Evolutionary conservation across 2,329 filamentous ascomycete species (phyloP).

Genomic region (Berkeleyomyces basicola): DNA sequence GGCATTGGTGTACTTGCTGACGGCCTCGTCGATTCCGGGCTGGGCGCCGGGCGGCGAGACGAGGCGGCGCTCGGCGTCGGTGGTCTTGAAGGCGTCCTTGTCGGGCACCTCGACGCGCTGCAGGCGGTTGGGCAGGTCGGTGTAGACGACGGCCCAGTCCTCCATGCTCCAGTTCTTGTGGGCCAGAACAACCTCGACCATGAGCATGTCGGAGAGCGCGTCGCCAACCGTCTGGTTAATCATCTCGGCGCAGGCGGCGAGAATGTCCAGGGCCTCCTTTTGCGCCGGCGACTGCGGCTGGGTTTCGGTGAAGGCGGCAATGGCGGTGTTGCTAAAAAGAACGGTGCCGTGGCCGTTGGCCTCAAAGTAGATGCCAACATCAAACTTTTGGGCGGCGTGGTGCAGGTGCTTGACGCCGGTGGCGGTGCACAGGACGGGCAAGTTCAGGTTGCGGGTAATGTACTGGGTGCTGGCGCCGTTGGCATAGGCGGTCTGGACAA

Average conservation of each 20-base stretch:
- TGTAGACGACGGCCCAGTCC: slow-evolving; percentile 88
- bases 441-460: slow-evolving; percentile 69
- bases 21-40: slow-evolving; percentile 68
- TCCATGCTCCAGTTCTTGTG: slow-evolving; percentile 83
- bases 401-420: slow-evolving; percentile 97
- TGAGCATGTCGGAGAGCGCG: slow-evolving; percentile 84
- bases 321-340: slow-evolving; percentile 74
- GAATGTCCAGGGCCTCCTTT: slow-evolving; percentile 71
- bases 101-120: slow-evolving; percentile 79
- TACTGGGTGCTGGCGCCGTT: slow-evolving; percentile 91
- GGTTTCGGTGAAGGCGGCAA: slow-evolving; percentile 60
- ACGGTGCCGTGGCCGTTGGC: slow-evolving; percentile 96
- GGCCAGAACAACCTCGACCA: slow-evolving; percentile 89
- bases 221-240: slow-evolving; percentile 98
- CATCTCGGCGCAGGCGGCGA: slow-evolving; percentile 68
- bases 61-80: slow-evolving; percentile 80
- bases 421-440: slow-evolving; percentile 82
- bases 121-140: slow-evolving; percentile 87
- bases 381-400: slow-evolving; percentile 87
- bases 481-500: slow-evolving; percentile 94
- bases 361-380: slow-evolving; percentile 96
- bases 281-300: slow-evolving; percentile 83
- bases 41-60: slow-evolving; percentile 66
- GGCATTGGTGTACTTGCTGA: slow-evolving; percentile 80
- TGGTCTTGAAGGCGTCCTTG: slow-evolving; percentile 78